Conservation (phyloP, 257 asterid genomes). For the Jacaranda copaia region DNA sequence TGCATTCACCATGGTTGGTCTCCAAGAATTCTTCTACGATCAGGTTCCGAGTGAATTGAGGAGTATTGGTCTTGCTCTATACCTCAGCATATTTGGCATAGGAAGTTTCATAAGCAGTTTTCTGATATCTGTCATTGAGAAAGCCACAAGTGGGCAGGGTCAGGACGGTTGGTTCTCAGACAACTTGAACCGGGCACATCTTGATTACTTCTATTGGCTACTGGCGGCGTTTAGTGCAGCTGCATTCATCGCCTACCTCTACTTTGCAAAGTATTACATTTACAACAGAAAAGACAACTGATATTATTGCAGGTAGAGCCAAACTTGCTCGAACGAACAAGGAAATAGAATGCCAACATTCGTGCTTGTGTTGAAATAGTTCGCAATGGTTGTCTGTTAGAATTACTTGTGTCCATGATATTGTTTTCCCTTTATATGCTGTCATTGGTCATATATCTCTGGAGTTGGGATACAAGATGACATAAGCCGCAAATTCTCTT, state of each 20-base stretch:
- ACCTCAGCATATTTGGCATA: conserved; percentile 58
- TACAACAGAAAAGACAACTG: conserved; percentile 43
- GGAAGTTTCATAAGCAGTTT: conserved; percentile 73
- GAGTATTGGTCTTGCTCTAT: conserved; percentile 63
- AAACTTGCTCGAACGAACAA: neutral
- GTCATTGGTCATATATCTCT: no score
- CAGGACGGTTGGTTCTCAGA: conserved; percentile 62
- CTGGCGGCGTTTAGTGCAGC: conserved; percentile 53
- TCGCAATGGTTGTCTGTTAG: no score
- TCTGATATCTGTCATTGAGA: conserved; percentile 55
- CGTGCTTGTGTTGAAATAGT: no score
- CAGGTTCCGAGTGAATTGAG: conserved; percentile 64
- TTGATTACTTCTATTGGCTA: conserved; percentile 77
- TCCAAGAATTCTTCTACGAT: conserved; percentile 76
- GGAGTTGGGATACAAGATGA: no score
- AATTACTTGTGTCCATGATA: no score
- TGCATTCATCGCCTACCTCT: conserved; percentile 44
- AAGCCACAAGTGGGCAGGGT: conserved; percentile 45
- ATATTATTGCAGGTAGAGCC: neutral
- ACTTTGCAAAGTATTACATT: conserved; percentile 48
- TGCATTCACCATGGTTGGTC: conserved; percentile 59
- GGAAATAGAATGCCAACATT: neutral
- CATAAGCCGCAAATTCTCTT: no score
- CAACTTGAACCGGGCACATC: conserved; percentile 71
- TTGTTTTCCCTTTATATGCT: no score